These are phyloP conservation scores for Fomitopsis betulina DNA, from an alignment of 1,284 basidiomycete genomes.

Conservation along the genomic window DNA sequence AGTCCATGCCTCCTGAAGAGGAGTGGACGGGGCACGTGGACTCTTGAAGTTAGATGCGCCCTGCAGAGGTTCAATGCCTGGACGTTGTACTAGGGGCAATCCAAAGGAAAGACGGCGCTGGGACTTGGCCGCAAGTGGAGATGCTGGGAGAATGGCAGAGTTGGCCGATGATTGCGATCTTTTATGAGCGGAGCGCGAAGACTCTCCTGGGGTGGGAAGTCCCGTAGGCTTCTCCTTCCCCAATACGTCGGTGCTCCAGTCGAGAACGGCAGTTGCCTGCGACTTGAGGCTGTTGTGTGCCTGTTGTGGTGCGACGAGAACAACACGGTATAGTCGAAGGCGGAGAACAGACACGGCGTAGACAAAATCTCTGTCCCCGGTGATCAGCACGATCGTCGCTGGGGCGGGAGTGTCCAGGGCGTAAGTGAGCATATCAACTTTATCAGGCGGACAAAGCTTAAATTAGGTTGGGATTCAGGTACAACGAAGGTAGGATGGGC, in stretches of 20 bases:
- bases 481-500: constrained; percentile 37
- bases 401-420: constrained; percentile 52
- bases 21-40: not conserved
- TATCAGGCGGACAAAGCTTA: not conserved
- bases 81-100: not conserved
- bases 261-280: constrained; percentile 49
- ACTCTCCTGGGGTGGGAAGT: constrained; percentile 24
- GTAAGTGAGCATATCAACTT: constrained; percentile 58
- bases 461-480: not conserved
- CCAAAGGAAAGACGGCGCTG: constrained; percentile 1
- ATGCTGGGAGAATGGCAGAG: not conserved
- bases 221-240: constrained; percentile 8
- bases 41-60: not conserved
- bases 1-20: not conserved
- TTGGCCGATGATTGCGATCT: not conserved
- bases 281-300: constrained; percentile 39
- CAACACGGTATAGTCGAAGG: constrained; percentile 43
- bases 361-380: constrained; percentile 56
- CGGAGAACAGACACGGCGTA: constrained; percentile 52
- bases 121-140: not conserved
- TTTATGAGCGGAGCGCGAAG: not conserved
- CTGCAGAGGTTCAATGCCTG: not conserved
- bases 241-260: constrained; percentile 46
- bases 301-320: constrained; percentile 40
- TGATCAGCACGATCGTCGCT: constrained; percentile 49